Evolutionary conservation across 2,329 filamentous ascomycete species (phyloP), one percentile per base, ranked within the genome.

Genomic region (Arthrobotrys iridis): DNA sequence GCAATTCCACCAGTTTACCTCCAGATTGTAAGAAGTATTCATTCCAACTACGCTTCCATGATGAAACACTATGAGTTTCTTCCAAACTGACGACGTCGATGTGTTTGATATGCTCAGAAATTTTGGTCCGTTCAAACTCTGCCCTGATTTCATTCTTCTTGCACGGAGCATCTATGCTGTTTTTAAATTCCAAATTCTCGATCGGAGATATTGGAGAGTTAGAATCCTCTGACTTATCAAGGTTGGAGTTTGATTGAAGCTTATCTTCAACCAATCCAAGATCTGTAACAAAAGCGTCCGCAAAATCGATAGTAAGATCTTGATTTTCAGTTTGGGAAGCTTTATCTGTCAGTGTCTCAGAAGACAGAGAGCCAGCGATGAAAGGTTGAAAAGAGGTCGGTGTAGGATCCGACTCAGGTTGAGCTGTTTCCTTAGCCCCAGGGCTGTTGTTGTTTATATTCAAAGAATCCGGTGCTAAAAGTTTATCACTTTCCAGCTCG

Each of bases 1-100:
- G 33, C 35, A 52, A 28, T 30, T 41, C 33, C 4, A 52, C 15
- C 1, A 28, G 24, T 3, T n/a, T 11, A 10, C 13, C 10, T 2
- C 46, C 62, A 35, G 45, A 35, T 10, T 15, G 1, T n/a, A n/a
- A n/a, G 24, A 66, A 15, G 8, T 24, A 11, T 10, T 57, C 48
- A 8, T 35, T 37, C 50, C 50, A 33, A 18, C 6, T 10, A 18
- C 35, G 18, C 18, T 46, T 35, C 62, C 24, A 33, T n/a, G 46
- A 28, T 24, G 46, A 10, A 18, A 28, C 10, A 13, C 41, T 24
- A 40, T 55, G 28, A 46, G 45, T 43, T 4, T 30, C 20, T 28
- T 55, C 43, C 35, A 70, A 28, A 43, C 13, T 10, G 2, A 18
- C 45, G 10, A 26, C 11, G 33, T 70, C 65, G 5, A 70, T 11